phyloP scores from a whole-genome alignment of 2,329 filamentous ascomycete genomes.

The Trichoderma sp. region DNA sequence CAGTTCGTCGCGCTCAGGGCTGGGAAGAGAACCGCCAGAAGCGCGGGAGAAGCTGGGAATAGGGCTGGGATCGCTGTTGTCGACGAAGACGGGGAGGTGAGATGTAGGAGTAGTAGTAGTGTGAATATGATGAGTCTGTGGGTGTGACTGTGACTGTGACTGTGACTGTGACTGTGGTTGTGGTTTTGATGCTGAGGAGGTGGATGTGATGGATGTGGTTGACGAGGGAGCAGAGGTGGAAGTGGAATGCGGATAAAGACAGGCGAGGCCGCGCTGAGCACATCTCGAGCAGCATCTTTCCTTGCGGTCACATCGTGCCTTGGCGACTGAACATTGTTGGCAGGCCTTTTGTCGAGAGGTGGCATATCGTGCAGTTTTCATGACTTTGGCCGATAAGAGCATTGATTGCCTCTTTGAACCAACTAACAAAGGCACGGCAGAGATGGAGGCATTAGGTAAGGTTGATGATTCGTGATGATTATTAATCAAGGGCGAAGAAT shows the following conservation, averaged over 20 bases:
- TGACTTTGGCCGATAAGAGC: not conserved
- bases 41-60: not conserved
- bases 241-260: not conserved
- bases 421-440: not conserved
- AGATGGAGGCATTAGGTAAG: not conserved
- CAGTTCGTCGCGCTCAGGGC: slow-evolving; percentile 6
- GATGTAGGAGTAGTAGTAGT: not conserved
- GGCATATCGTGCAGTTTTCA: slow-evolving; percentile 4
- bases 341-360: slow-evolving; percentile 13
- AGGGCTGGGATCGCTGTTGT: not conserved
- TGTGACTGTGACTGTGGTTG: not conserved
- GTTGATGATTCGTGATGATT: not conserved
- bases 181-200: not conserved
- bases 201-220: no score
- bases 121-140: not conserved
- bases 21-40: not conserved
- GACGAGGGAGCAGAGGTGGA: not conserved
- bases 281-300: slow-evolving; percentile 6
- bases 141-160: not conserved
- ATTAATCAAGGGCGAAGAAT: not conserved
- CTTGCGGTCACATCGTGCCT: slow-evolving; percentile 9
- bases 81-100: not conserved
- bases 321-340: slow-evolving; percentile 7
- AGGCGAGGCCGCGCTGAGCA: not conserved
- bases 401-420: not conserved